A percentile compares a stretch with the other conserved stretches of the same genome.
Conservation (phyloP, 441 rosid species). For the Flueggea neowawraea region DNA sequence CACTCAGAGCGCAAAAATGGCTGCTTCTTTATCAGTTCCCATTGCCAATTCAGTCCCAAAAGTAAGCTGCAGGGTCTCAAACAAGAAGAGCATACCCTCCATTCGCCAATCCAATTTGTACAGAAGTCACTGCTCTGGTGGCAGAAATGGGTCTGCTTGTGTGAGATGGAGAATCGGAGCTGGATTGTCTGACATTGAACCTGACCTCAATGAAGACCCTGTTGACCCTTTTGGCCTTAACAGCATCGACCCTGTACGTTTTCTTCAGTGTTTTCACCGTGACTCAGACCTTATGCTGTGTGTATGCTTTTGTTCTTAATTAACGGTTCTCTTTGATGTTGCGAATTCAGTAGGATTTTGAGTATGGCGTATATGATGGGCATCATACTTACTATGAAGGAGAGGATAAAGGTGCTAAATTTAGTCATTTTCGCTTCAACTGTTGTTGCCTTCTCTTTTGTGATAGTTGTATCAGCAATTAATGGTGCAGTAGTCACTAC, state of each 20-base stretch:
- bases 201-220: constrained; percentile 86
- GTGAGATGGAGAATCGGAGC: constrained; percentile 41
- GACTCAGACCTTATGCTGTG: neutral
- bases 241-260: constrained; percentile 48
- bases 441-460: neutral
- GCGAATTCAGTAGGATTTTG: constrained; percentile 63
- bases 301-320: neutral
- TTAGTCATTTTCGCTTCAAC: neutral
- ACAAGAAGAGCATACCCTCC: constrained; percentile 12
- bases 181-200: constrained; percentile 68
- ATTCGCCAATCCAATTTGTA: constrained; percentile 8
- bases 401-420: constrained; percentile 44
- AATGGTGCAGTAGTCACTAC: no score
- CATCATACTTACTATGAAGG: constrained; percentile 85
- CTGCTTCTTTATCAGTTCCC: constrained; percentile 34
- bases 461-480: no score
- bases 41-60: constrained; percentile 43
- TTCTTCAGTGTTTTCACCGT: neutral
- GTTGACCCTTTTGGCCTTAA: constrained; percentile 65
- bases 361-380: constrained; percentile 73
- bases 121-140: constrained; percentile 9
- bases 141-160: constrained; percentile 18
- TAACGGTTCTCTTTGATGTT: neutral
- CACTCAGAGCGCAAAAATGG: constrained; percentile 19
- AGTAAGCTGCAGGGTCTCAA: constrained; percentile 15